Percentiles rank a stretch among this genome's conserved stretches.
phyloP scores from a whole-genome alignment of 306 rosid genomes.

The Vachellia pachyceras region DNA sequence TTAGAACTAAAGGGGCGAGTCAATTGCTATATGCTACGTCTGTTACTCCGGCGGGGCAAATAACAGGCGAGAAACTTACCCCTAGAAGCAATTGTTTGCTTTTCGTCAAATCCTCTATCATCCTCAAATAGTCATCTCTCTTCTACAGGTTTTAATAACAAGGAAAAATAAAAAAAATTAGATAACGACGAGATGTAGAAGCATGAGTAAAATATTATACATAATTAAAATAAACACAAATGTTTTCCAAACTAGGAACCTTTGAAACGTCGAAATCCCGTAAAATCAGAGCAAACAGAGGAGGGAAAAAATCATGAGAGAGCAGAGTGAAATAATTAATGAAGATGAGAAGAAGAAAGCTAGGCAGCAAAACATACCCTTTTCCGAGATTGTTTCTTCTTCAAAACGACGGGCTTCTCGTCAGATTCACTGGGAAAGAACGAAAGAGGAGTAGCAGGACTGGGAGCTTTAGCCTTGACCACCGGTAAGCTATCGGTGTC shows the following conservation, averaged over 20 bases:
- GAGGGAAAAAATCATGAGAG: too few relatives aligned
- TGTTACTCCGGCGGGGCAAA: neutral
- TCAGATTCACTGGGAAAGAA: slow-evolving; percentile 65
- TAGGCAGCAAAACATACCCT: slow-evolving; percentile 47
- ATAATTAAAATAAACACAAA: neutral
- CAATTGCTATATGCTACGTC: slow-evolving; percentile 2
- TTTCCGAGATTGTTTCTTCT: slow-evolving; percentile 36
- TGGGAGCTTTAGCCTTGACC: slow-evolving; percentile 46
- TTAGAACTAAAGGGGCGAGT: neutral
- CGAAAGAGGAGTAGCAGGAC: slow-evolving; percentile 62
- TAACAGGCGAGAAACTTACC: slow-evolving; percentile 41
- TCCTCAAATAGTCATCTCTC: slow-evolving; percentile 46
- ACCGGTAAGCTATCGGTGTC: slow-evolving; percentile 8
- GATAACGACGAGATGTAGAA: neutral
- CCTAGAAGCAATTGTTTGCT: slow-evolving; percentile 30
- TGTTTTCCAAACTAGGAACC: too few relatives aligned
- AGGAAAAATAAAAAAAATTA: neutral
- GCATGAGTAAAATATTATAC: neutral
- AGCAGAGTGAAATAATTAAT: neutral
- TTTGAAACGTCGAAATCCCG: neutral
- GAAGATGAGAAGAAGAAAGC: neutral
- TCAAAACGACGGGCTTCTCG: slow-evolving; percentile 40
- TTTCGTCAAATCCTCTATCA: slow-evolving; percentile 37
- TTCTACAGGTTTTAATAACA: slow-evolving; percentile 41
- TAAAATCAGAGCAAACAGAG: neutral